A percentile compares a stretch with the other conserved stretches of the same genome.
Evolutionary conservation across 805 yeast genomes (phyloP).

Genomic region (Nakazawaea anatomiae): DNA sequence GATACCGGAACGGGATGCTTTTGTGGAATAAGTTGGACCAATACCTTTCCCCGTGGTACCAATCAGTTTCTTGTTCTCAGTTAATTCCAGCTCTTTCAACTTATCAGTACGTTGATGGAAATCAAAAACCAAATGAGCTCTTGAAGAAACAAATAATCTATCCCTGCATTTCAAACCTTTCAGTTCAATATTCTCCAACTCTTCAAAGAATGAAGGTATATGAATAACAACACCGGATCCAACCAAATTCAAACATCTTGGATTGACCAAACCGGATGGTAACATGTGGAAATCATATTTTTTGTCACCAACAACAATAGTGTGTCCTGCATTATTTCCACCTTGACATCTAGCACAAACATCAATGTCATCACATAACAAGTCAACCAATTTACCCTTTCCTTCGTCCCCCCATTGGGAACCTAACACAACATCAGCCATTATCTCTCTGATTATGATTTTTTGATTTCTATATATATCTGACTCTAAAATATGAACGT

Average conservation of each 20-base stretch:
- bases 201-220: conserved; percentile 87
- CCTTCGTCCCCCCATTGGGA: conserved; percentile 99
- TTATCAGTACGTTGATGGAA: conserved; percentile 98
- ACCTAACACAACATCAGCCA: conserved; percentile 93
- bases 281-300: conserved; percentile 98
- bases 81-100: conserved; percentile 86
- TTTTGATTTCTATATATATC: not conserved
- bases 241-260: conserved; percentile 80
- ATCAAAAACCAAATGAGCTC: conserved; percentile 96
- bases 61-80: conserved; percentile 73
- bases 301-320: conserved; percentile 83
- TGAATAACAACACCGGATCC: conserved; percentile 98
- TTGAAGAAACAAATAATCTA: conserved; percentile 80
- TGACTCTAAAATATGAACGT: too few species aligned
- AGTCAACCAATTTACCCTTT: conserved; percentile 94
- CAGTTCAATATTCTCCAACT: conserved; percentile 70
- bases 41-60: conserved; percentile 99
- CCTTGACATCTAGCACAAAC: conserved; percentile 98
- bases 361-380: conserved; percentile 90
- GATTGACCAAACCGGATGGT: conserved; percentile 96
- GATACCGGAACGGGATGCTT: conserved; percentile 93
- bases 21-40: conserved; percentile 97
- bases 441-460: conserved; percentile 16
- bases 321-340: conserved; percentile 99
- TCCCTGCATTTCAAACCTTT: conserved; percentile 76